Evolutionary conservation across 805 yeast genomes (phyloP).

Genomic region (Phaffomyces opuntiae): DNA sequence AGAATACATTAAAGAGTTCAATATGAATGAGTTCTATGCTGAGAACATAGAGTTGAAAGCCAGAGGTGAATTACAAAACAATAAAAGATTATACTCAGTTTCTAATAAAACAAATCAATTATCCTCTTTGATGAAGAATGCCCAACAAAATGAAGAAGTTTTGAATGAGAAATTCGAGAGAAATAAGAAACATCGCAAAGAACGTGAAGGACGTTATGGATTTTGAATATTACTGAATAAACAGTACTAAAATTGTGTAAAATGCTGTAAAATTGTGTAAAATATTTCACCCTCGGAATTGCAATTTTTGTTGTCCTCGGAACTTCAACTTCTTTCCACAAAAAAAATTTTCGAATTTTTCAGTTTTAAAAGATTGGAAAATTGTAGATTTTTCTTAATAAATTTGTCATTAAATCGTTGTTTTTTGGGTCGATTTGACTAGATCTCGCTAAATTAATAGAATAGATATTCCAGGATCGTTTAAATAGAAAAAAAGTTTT

Average conservation of each 20-base stretch:
- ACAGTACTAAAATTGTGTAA: neutral
- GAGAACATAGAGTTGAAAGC: slow-evolving; percentile 17
- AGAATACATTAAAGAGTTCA: slow-evolving; percentile 16
- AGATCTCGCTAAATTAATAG: too few species aligned
- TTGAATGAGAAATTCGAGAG: slow-evolving; percentile 19
- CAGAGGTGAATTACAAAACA: slow-evolving; percentile 17
- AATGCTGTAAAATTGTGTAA: neutral
- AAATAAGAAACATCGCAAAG: slow-evolving; percentile 18
- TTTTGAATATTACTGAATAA: slow-evolving; percentile 9
- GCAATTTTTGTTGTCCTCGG: slow-evolving; percentile 7
- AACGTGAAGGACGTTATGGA: slow-evolving; percentile 18
- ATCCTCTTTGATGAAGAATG: slow-evolving; percentile 22
- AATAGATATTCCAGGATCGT: too few species aligned
- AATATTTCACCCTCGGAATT: neutral
- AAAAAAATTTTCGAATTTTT: slow-evolving; percentile 8
- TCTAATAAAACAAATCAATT: slow-evolving; percentile 21
- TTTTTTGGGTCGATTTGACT: too few species aligned
- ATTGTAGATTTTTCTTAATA: neutral
- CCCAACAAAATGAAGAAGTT: slow-evolving; percentile 18
- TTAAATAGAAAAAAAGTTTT: too few species aligned
- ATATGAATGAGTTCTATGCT: slow-evolving; percentile 15
- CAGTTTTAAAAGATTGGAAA: slow-evolving; percentile 2
- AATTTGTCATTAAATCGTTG: neutral
- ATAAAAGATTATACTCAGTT: slow-evolving; percentile 17
- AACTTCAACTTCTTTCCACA: neutral